Base-by-base conservation (phyloP, 371 early-diverging fungal species). In the Actinomortierella ambigua region DNA sequence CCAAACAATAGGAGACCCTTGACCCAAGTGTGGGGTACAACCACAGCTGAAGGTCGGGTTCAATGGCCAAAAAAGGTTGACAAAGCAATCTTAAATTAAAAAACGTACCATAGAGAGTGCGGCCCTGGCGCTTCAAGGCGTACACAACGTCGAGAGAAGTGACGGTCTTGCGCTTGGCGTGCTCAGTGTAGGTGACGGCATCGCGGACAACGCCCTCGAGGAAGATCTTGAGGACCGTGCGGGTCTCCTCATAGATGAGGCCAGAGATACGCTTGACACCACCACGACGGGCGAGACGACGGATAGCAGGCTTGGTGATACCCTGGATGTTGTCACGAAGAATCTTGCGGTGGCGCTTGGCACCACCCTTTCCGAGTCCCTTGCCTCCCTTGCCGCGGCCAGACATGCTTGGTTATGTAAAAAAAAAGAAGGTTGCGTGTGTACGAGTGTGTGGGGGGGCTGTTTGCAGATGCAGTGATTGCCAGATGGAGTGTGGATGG, bases 231-330 rank as follows among this genome's bases (percentile, higher is more conserved):
- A 98, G 90, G 75, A 98, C 97, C 68, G 86, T 88, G 81, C 98
- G 95, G 73, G 99, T 98, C 81, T 99, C 99, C 80, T 97, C 97
- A 85, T 99, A 99, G 85, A 98, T 98, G 62, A 97, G 94, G 60
- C 96, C 97, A 56, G 97, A 96, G 85, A 99, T 98, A 91, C 99
- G 95, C 90, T 98, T 98, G 81, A 99, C 99, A 91, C 99, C 99
- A 79, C 99, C 99, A 94, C 99, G 97, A 81, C 99, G 95, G 54
- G 99, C 99, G 63, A 99, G 97, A 92, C 99, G 96, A 84, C 99
- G 98, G 79, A 99, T 98, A 76, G 99, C 99, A 63, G 99, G 99
- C 91, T 99, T 99, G 78, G 98, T 97, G 78, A 99, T 99, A 77
- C 98, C 98, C 86, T 93, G 91, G 81, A 97, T 97, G 93, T 95